Conservation (phyloP, 1,284 basidiomycete species). For the Sanghuangporus baumii region DNA sequence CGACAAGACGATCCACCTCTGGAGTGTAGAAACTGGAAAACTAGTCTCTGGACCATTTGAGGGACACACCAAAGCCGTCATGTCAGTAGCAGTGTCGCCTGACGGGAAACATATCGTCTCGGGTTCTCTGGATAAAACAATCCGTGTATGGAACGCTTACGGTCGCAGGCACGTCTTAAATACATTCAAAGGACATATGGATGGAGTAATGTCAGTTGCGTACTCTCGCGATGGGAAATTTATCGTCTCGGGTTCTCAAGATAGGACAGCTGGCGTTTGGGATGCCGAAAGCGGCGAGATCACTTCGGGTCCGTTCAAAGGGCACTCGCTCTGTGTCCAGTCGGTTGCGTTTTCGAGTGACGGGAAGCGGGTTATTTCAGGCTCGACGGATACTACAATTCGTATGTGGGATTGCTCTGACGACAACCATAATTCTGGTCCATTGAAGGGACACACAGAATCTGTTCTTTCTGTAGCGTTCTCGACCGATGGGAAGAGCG, state of each 20-base stretch:
- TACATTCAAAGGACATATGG: no score
- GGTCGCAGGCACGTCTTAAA: no score
- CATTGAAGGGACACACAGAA: neutral
- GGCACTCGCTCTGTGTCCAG: neutral
- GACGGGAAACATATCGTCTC: constrained; percentile 13
- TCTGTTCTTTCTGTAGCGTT: neutral
- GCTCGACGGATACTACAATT: neutral
- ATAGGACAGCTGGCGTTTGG: constrained; percentile 1
- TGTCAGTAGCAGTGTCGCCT: constrained; percentile 9
- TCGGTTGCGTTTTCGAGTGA: neutral
- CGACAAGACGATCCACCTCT: neutral
- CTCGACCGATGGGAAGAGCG: neutral
- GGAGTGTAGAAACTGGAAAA: neutral
- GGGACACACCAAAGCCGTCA: constrained; percentile 5
- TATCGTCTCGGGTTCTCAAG: constrained; percentile 21
- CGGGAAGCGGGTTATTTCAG: neutral
- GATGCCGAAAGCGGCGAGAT: neutral
- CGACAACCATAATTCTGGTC: neutral
- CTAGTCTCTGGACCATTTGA: neutral
- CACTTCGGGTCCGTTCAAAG: neutral
- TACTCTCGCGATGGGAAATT: neutral
- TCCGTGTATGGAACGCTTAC: no score
- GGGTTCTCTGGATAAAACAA: no score
- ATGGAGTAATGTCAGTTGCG: no score
- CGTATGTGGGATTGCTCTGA: neutral